Evolutionary conservation across 768 basidiomycete species (phyloP).

Genomic region (Cytidiella melzeri): DNA sequence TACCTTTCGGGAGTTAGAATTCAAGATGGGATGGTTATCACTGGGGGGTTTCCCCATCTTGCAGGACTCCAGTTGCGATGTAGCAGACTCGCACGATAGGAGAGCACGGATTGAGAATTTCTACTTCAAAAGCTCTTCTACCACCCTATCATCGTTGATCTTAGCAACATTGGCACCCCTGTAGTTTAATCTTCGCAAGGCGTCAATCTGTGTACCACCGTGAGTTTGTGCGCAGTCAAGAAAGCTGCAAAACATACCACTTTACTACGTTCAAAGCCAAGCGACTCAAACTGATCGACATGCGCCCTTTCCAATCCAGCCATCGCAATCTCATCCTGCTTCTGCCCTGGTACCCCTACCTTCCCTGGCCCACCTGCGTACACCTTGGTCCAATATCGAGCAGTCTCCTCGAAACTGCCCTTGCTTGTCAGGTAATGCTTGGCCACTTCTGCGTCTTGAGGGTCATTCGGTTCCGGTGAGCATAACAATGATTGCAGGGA

Average conservation of each 20-base stretch:
- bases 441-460: slow-evolving; percentile 96
- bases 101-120: neutral
- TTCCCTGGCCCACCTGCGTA: slow-evolving; percentile 76
- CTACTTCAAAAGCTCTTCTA: slow-evolving; percentile 79
- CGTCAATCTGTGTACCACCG: slow-evolving; percentile 58
- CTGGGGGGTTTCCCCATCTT: too few species aligned
- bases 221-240: neutral
- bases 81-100: too few species aligned
- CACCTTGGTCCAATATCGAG: slow-evolving; percentile 88
- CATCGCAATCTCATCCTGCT: slow-evolving; percentile 44
- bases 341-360: slow-evolving; percentile 27
- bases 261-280: slow-evolving; percentile 79
- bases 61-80: too few species aligned
- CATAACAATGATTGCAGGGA: slow-evolving; percentile 91
- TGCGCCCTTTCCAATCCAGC: slow-evolving; percentile 82
- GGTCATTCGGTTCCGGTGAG: slow-evolving; percentile 92
- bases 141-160: slow-evolving; percentile 76
- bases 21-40: too few species aligned
- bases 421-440: slow-evolving; percentile 93
- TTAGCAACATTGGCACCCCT: slow-evolving; percentile 75
- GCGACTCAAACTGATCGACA: slow-evolving; percentile 75
- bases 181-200: slow-evolving; percentile 84
- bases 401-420: slow-evolving; percentile 84
- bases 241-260: slow-evolving; percentile 55
- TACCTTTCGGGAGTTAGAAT: too few species aligned